phyloP scores from a whole-genome alignment of 2,329 filamentous ascomycete genomes.

The Xylariaceae sp. region DNA sequence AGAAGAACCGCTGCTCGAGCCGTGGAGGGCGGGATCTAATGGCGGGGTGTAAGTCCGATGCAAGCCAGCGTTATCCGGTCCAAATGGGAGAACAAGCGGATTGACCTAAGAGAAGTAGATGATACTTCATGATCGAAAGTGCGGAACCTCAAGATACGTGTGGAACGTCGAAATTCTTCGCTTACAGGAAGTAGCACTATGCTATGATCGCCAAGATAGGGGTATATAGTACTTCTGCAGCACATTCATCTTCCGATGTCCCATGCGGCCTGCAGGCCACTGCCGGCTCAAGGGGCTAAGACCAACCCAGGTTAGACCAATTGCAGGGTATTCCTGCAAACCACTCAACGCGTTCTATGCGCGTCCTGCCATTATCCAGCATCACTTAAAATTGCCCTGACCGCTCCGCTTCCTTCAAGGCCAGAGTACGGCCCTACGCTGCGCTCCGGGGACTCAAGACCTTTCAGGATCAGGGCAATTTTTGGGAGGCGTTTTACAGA shows the following conservation, averaged over 20 bases:
- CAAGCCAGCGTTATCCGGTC: slow-evolving; percentile 14
- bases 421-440: too few species aligned
- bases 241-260: too few species aligned
- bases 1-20: slow-evolving; percentile 7
- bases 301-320: neutral
- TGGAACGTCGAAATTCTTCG: neutral
- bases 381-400: too few species aligned
- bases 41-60: slow-evolving; percentile 6
- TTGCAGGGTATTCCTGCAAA: neutral
- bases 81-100: neutral
- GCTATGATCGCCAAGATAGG: too few species aligned
- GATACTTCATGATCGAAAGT: neutral
- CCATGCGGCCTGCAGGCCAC: too few species aligned
- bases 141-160: neutral
- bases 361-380: neutral
- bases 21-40: neutral
- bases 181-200: too few species aligned
- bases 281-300: too few species aligned
- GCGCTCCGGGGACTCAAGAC: too few species aligned
- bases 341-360: neutral
- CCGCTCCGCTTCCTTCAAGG: too few species aligned
- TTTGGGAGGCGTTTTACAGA: too few species aligned
- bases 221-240: too few species aligned
- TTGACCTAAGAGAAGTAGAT: neutral
- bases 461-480: too few species aligned